Base-by-base conservation (phyloP, 257 asterid species). In the Jasminum sambac region DNA sequence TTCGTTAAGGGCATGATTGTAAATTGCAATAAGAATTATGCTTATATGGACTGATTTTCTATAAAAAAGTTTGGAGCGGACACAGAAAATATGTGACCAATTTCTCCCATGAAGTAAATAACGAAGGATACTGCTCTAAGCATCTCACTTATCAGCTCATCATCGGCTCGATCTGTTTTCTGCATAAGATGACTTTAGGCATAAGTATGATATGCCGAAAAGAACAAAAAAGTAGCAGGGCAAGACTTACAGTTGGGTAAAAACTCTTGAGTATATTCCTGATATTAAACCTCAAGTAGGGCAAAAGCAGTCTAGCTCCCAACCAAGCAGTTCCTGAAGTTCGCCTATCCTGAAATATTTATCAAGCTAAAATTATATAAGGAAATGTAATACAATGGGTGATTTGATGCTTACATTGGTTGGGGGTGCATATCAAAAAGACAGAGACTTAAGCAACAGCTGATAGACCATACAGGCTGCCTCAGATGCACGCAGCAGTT, bases 111-210 rank as follows among this genome's bases (percentile, higher is more conserved):
- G 73, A 70, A 9, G 72, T 68, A 46, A 67, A 16, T 40, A 11
- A 12, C 17, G 14, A 76, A 90, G 98, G 98, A 92, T 92, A 92
- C 98, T 37, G 98, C 89, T 90, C 98, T 89, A 67, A 85, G 80
- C 98, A 92, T 92, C 79, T 87, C 95, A 69, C 75, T 64, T 58
- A 82, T 69, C 67, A 92, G 95, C 91, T 82, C 72, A 62, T 87
- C 91, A 80, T 92, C 90, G 10, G 84, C 96, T 71, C 93, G 87
- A 55, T 73, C 83, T 2, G 85, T 65, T 80, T 76, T 83, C 98
- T 92, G 95, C 80, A 79, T 21, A 67, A 62, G 30, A 76, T 39
- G 60, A 64, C 25, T 58, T 73, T 64, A 64, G 74, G 79, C 65
- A 36, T 66, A 65, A 72, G 48, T 69, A 43, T 75, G 46, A 48